These are phyloP conservation scores for Nicotiana sylvestris DNA, from an alignment of 257 asterid species.

Conservation along the genomic window DNA sequence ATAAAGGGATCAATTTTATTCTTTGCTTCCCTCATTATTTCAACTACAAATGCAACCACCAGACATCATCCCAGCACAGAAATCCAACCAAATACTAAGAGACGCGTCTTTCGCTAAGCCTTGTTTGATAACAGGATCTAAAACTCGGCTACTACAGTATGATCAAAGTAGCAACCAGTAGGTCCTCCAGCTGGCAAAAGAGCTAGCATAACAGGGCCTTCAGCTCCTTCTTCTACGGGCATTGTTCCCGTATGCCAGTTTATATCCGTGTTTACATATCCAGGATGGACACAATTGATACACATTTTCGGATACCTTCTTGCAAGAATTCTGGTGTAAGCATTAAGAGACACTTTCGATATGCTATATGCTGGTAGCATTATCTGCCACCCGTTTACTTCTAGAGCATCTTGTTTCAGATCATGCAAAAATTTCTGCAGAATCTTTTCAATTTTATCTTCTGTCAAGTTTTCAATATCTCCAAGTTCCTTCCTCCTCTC, in stretches of 20 bases:
- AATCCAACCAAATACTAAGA: not conserved
- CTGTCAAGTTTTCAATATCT: conserved; percentile 53
- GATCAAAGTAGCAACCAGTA: conserved; percentile 71
- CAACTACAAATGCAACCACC: not conserved
- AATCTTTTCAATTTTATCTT: conserved; percentile 48
- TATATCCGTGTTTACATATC: conserved; percentile 63
- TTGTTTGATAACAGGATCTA: conserved; percentile 14
- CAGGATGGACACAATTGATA: conserved; percentile 76
- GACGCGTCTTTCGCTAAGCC: not conserved
- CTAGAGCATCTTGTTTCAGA: conserved; percentile 42
- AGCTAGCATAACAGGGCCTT: conserved; percentile 65
- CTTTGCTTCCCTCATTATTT: not conserved
- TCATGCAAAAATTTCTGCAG: conserved; percentile 49
- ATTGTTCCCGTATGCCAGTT: conserved; percentile 57
- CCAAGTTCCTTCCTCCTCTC: conserved; percentile 53
- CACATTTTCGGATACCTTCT: conserved; percentile 59
- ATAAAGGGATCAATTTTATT: not conserved
- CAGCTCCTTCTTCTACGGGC: conserved; percentile 65
- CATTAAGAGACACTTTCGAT: conserved; percentile 68
- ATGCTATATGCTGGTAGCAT: conserved; percentile 81
- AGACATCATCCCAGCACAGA: not conserved
- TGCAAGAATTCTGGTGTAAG: conserved; percentile 70
- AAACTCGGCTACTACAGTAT: conserved; percentile 42
- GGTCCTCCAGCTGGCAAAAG: conserved; percentile 63
- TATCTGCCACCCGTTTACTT: conserved; percentile 72